A percentile compares a stretch with the other conserved stretches of the same genome.
Evolutionary conservation across 176 grass and related monocot species (phyloP).

Genomic region (Carex kokanica): DNA sequence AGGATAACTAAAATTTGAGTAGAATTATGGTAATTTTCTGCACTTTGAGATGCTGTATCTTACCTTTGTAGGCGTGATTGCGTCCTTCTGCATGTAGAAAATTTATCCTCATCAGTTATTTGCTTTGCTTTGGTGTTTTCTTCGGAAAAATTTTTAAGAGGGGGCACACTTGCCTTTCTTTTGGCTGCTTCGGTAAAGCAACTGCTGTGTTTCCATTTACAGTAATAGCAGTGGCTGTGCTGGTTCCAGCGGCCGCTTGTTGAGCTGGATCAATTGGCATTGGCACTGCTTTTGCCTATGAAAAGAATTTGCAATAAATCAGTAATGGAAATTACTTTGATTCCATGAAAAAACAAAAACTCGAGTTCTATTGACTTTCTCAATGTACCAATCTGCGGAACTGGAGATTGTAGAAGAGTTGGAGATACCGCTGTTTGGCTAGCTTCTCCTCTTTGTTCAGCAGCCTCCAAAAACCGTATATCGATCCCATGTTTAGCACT

Average conservation of each 20-base stretch:
- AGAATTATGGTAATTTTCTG: constrained; percentile 14
- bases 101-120: constrained; percentile 42
- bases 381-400: constrained; percentile 65
- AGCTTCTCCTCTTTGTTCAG: constrained; percentile 65
- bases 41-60: not conserved
- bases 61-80: constrained; percentile 56
- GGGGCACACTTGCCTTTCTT: constrained; percentile 56
- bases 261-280: constrained; percentile 20
- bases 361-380: not conserved
- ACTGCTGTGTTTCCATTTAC: constrained; percentile 19
- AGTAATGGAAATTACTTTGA: not conserved
- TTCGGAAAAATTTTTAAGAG: constrained; percentile 51
- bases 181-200: constrained; percentile 14
- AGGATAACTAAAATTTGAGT: not conserved
- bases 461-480: constrained; percentile 82
- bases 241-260: constrained; percentile 1
- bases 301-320: not conserved
- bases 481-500: constrained; percentile 78
- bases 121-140: constrained; percentile 32
- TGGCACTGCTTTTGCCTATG: constrained; percentile 48
- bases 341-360: not conserved
- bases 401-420: constrained; percentile 83
- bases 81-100: constrained; percentile 60
- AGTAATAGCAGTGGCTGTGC: not conserved
- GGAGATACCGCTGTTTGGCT: constrained; percentile 63